Conservation (phyloP, 2,329 filamentous ascomycete species). For the Cryphonectria japonica region DNA sequence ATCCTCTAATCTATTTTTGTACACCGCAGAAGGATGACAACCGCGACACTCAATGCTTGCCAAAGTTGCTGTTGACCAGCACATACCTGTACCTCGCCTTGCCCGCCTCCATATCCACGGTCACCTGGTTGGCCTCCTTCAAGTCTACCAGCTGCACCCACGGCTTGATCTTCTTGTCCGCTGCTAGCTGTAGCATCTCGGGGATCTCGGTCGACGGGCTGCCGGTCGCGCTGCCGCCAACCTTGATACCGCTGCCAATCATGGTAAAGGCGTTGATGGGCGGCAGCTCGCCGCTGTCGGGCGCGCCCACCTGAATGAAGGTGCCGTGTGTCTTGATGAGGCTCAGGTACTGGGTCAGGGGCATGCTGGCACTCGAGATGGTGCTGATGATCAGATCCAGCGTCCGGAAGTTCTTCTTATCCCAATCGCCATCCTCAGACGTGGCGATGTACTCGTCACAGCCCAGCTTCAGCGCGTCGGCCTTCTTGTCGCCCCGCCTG, state of each 20-base stretch:
- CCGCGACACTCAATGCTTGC: conserved; percentile 23
- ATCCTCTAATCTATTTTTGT: background rate
- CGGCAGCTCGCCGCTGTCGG: conserved; percentile 53
- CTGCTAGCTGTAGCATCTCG: conserved; percentile 62
- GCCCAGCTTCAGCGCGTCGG: conserved; percentile 59
- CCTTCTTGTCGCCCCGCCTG: conserved; percentile 53
- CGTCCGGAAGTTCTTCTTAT: conserved; percentile 49
- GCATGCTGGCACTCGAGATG: conserved; percentile 57
- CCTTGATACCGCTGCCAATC: conserved; percentile 56
- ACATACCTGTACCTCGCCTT: conserved; percentile 55
- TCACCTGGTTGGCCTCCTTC: conserved; percentile 57
- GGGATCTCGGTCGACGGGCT: conserved; percentile 55
- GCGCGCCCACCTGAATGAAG: conserved; percentile 67
- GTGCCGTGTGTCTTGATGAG: conserved; percentile 63
- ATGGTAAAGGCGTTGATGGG: conserved; percentile 59
- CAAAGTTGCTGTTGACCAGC: conserved; percentile 47
- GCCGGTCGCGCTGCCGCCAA: conserved; percentile 50
- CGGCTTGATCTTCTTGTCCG: conserved; percentile 57
- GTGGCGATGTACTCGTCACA: conserved; percentile 52
- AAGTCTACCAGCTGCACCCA: conserved; percentile 59
- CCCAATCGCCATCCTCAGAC: conserved; percentile 56
- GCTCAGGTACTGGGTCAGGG: conserved; percentile 61
- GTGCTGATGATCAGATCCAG: conserved; percentile 64
- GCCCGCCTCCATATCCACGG: conserved; percentile 61
- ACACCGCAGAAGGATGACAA: background rate